Percentiles rank a stretch among this genome's conserved stretches.
Evolutionary conservation across 1,284 basidiomycete species (phyloP).

Genomic region (Rhodotorula sp.): DNA sequence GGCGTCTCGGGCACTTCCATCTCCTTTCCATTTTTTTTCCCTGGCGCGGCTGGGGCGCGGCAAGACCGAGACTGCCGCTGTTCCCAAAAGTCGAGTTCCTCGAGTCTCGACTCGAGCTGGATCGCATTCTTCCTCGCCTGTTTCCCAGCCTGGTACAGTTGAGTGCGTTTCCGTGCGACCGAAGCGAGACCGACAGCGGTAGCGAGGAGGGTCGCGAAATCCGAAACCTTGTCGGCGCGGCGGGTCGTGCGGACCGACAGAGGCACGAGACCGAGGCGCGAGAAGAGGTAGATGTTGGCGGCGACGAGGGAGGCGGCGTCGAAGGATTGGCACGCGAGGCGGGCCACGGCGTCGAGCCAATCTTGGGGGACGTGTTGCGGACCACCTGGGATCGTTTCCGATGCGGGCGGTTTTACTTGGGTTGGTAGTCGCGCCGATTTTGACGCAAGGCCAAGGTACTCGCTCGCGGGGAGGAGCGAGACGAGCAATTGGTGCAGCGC

Average conservation of each 20-base stretch:
- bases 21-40: not conserved
- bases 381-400: not conserved
- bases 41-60: no score
- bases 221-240: slow-evolving; percentile 12
- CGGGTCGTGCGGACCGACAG: not conserved
- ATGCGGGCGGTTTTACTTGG: not conserved
- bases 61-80: not conserved
- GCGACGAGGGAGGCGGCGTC: slow-evolving; percentile 15
- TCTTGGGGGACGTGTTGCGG: not conserved
- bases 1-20: not conserved
- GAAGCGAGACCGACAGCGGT: slow-evolving; percentile 2
- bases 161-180: not conserved
- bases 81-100: slow-evolving; percentile 28
- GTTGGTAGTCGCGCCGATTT: not conserved
- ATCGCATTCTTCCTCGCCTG: not conserved
- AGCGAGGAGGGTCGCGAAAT: slow-evolving; percentile 8
- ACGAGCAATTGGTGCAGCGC: slow-evolving; percentile 9
- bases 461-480: not conserved
- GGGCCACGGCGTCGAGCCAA: not conserved
- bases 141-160: slow-evolving; percentile 1
- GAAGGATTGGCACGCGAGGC: slow-evolving; percentile 1
- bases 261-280: slow-evolving; percentile 7
- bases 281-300: slow-evolving; percentile 31
- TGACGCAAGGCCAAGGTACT: not conserved
- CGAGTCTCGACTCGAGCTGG: slow-evolving; percentile 13